phyloP scores from a whole-genome alignment of 306 rosid species.

The Medicago ruthenica region DNA sequence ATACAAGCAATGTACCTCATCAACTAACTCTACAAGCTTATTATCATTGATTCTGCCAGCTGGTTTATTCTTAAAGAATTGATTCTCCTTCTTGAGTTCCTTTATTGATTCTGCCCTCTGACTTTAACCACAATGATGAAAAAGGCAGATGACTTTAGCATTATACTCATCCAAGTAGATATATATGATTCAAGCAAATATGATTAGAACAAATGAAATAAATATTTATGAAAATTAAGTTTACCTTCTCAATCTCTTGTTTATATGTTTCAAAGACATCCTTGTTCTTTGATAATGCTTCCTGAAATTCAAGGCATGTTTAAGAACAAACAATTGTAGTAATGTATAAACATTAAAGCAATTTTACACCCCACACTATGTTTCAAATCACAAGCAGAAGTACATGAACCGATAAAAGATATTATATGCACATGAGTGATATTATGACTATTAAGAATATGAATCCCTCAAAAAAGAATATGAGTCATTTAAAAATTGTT shows the following conservation, averaged over 20 bases:
- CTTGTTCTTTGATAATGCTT: conserved; percentile 83
- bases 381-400: too few species aligned
- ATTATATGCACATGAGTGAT: too few species aligned
- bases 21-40: conserved; percentile 79
- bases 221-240: conserved; percentile 29
- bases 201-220: conserved; percentile 13
- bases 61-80: conserved; percentile 85
- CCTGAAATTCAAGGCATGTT: conserved; percentile 65
- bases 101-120: conserved; percentile 94
- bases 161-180: conserved; percentile 1
- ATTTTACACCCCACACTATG: too few species aligned
- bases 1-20: conserved; percentile 65
- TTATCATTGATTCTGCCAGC: conserved; percentile 55
- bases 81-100: conserved; percentile 94
- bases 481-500: too few species aligned
- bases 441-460: too few species aligned
- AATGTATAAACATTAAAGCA: not conserved
- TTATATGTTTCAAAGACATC: conserved; percentile 92
- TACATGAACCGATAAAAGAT: too few species aligned
- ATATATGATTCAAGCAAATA: conserved; percentile 39
- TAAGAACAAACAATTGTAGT: conserved; percentile 20
- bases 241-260: conserved; percentile 91
- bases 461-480: too few species aligned
- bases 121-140: conserved; percentile 44
- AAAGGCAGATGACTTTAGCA: conserved; percentile 33